These are phyloP conservation scores for Trichoderma polysporum DNA, from an alignment of 2,329 filamentous ascomycete genomes.

Conservation along the genomic window DNA sequence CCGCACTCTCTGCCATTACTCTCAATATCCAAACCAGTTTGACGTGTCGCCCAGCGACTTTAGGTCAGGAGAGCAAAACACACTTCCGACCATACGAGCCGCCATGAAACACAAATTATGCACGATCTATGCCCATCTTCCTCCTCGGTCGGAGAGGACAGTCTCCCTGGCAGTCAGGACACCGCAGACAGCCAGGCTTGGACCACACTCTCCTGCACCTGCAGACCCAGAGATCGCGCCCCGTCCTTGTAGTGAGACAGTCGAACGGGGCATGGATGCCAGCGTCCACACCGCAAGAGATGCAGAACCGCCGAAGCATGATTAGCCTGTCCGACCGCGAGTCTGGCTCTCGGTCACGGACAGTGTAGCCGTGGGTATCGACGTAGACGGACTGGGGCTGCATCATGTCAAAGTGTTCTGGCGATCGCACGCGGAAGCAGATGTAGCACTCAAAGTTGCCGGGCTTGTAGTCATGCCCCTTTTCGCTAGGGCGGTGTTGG, in stretches of 20 bases:
- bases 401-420: constrained; percentile 40
- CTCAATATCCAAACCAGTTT: neutral
- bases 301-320: constrained; percentile 42
- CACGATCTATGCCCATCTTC: constrained; percentile 27
- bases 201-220: constrained; percentile 39
- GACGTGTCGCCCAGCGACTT: neutral
- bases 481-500: constrained; percentile 41
- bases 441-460: constrained; percentile 45
- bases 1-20: neutral
- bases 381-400: constrained; percentile 37
- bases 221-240: constrained; percentile 43
- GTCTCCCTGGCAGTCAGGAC: constrained; percentile 36
- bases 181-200: constrained; percentile 37
- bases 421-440: constrained; percentile 42
- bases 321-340: constrained; percentile 31
- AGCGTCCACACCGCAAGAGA: constrained; percentile 41
- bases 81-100: neutral
- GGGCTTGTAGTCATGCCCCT: constrained; percentile 38
- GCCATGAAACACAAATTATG: neutral
- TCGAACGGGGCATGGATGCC: constrained; percentile 41
- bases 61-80: neutral
- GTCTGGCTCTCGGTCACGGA: constrained; percentile 33
- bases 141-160: constrained; percentile 39
- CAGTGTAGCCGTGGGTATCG: constrained; percentile 33
- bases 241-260: constrained; percentile 39